Percentiles rank a stretch among this genome's conserved stretches.
Conservation (phyloP, 1,284 basidiomycete genomes). For the Meripilus lineatus region DNA sequence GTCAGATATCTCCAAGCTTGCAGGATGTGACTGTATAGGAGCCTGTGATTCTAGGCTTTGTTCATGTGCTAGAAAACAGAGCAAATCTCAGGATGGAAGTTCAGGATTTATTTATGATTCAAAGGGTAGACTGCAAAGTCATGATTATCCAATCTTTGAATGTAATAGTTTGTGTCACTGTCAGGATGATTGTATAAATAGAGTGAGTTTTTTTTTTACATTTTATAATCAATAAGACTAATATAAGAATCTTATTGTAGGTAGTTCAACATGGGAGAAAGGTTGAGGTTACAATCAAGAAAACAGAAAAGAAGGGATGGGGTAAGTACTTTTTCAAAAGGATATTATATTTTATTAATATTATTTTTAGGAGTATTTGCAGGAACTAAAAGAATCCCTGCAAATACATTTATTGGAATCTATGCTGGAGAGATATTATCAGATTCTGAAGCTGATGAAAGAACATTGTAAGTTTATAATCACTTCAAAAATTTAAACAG, state of each 20-base stretch:
- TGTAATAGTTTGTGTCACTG: conserved; percentile 84
- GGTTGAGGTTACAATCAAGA: conserved; percentile 54
- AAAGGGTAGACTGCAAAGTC: conserved; percentile 40
- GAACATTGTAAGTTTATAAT: conserved; percentile 53
- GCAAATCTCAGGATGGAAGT: conserved; percentile 30
- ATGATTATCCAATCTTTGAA: conserved; percentile 74
- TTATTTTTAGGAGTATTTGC: conserved; percentile 58
- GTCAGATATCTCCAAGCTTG: conserved; percentile 52
- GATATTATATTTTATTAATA: background rate
- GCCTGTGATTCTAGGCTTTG: conserved; percentile 66
- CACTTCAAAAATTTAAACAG: conserved; percentile 2
- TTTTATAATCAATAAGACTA: too few species aligned
- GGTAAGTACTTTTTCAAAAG: conserved; percentile 45
- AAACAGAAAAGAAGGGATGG: conserved; percentile 78
- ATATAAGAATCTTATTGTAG: conserved; percentile 37
- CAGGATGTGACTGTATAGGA: conserved; percentile 72
- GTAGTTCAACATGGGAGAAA: conserved; percentile 80
- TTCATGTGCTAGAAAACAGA: conserved; percentile 59
- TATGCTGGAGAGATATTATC: conserved; percentile 83
- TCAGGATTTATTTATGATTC: conserved; percentile 65
- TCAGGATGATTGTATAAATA: conserved; percentile 74
- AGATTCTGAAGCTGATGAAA: conserved; percentile 58
- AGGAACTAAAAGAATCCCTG: conserved; percentile 55
- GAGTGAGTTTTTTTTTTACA: conserved; percentile 45
- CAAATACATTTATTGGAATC: conserved; percentile 73